These are phyloP conservation scores for Histomonas meleagridis DNA, from an alignment of 208 protist species.

Conservation along the genomic window DNA sequence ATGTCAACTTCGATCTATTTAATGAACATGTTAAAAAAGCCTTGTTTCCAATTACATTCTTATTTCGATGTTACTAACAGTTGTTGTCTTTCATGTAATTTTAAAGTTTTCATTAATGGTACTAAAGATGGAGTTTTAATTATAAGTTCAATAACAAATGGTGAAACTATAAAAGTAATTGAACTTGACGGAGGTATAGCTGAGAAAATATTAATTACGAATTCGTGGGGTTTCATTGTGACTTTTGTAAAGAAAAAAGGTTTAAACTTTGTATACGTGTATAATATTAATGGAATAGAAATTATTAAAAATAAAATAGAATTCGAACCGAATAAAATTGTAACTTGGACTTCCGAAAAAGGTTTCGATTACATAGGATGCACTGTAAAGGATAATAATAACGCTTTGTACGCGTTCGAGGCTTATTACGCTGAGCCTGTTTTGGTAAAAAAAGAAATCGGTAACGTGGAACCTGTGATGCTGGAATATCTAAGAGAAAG, in stretches of 20 bases:
- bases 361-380: conserved; percentile 2
- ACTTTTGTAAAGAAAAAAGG: too few relatives aligned
- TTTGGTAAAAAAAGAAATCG: too few relatives aligned
- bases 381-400: too few relatives aligned
- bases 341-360: neutral
- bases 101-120: neutral
- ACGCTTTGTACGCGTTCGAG: too few relatives aligned
- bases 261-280: too few relatives aligned
- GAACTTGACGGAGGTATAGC: neutral
- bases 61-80: neutral
- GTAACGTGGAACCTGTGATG: too few relatives aligned
- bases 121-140: neutral
- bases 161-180: neutral
- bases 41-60: too few relatives aligned
- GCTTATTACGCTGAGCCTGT: too few relatives aligned
- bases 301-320: neutral
- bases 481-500: too few relatives aligned
- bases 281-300: neutral
- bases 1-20: too few relatives aligned
- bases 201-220: neutral
- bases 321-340: neutral
- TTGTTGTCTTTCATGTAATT: neutral
- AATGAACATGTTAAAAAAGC: too few relatives aligned
- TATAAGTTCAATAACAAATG: neutral
- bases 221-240: neutral